Evolutionary conservation across 192 early-diverging fungal species (phyloP), one percentile per base, ranked within the genome.

Genomic region (Chytriomyces sp.): DNA sequence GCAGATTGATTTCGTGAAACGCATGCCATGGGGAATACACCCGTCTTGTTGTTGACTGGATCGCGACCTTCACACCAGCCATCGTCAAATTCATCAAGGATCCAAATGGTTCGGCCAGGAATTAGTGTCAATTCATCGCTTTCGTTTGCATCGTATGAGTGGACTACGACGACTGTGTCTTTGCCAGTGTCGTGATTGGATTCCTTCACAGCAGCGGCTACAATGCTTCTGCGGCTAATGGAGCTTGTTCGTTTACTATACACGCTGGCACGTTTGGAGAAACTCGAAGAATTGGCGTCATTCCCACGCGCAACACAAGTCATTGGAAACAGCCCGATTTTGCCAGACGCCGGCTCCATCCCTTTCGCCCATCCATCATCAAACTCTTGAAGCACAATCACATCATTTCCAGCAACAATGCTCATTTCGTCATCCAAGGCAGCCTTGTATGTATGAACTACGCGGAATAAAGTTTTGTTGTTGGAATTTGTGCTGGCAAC

Each of bases 351-450:
- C 4, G 69, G 72, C 10, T 61, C 50, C 24, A 74, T 45, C n/a
- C 81, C 75, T 46, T 81, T 69, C 7, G 62, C 81, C 83, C 83
- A 84, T 9, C 83, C 83, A 64, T 84, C 83, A 45, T 82, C 83
- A 74, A 82, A 84, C 20, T 72, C 65, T 50, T 69, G 62, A 16
- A 83, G 48, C 45, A 84, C 43, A 28, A 83, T 63, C 23, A 83
- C 47, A 11, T 74, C 80, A 18, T 74, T 65, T 16, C 81, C 82
- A 50, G 60, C 50, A 10, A 28, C 61, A 10, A 83, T 63, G 7
- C 24, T 44, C 18, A 83, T 66, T 59, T 83, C 82, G 72, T 83
- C 82, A 16, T 59, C 68, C n/a, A 82, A 65, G 10, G 67, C 64
- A 10, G 82, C 70, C n/a, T 47, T 50, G 74, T 82, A 82, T 1